Base-by-base conservation (phyloP, 2,329 filamentous ascomycete species). In the Aureobasidium sp. region DNA sequence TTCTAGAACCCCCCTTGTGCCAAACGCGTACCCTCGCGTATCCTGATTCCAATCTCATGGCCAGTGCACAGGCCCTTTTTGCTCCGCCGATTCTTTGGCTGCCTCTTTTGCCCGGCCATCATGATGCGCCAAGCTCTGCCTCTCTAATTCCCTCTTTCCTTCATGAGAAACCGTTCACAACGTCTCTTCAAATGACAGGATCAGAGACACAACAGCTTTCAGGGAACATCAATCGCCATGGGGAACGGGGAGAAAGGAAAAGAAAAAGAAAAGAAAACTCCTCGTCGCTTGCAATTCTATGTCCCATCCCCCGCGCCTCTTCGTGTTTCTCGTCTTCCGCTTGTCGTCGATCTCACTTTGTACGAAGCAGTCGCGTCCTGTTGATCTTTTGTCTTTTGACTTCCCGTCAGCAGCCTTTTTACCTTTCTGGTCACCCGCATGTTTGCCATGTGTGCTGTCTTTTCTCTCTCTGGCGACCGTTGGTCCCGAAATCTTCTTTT, bases 71-170 rank as follows among this genome's bases (percentile, higher is more conserved):
- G 55, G 20, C 55, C 14, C 11, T 45, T 57, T 57, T 41, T 53
- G 49, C 49, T 53, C 34, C 37, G 22, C 55, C 36, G 31, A 58
- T 44, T 37, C 49, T 51, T 55, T 57, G 36, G 41, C 41, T 57
- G 39, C 55, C 39, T 58, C 20, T 39, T 44, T 31, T 44, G n/a
- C 53, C 12, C 27, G 53, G 36, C 53, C 27, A 22, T n/a, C 17
- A 20, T 44, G 42, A 45, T 25, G 29, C 29, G 55, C 55, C 55
- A 58, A 58, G 55, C 31, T 48, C 20, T 39, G 9, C 12, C 29
- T 57, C 31, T 48, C 20, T 48, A 58, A 58, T 58, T 48, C 55
- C 55, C 55, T 58, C 55, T 39, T 47, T 37, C 55, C 55, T 58
- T 20, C 37, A 27, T 20, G 25, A 47, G 42, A 47, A 39, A 37